Evolutionary conservation across 306 rosid genomes (phyloP).

Genomic region (Lagenaria siceraria): DNA sequence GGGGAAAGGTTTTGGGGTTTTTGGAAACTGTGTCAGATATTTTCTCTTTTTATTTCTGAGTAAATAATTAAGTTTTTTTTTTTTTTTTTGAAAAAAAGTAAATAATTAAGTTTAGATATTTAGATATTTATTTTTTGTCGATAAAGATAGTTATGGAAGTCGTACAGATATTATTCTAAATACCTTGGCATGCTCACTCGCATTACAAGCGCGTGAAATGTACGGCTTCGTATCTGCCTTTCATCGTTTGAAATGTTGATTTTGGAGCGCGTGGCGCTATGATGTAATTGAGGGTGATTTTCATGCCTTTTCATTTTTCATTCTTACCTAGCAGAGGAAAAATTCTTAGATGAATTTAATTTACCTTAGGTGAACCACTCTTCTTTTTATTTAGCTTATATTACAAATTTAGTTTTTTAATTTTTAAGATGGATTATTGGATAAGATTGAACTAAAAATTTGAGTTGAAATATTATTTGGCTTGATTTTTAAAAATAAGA

Average conservation of each 20-base stretch:
- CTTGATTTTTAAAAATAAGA: too few relatives aligned
- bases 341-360: not conserved
- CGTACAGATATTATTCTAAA: not conserved
- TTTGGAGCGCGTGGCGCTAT: not conserved
- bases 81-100: too few relatives aligned
- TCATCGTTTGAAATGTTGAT: not conserved
- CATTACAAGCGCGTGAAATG: not conserved
- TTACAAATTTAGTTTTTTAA: too few relatives aligned
- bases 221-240: not conserved
- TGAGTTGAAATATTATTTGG: too few relatives aligned
- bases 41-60: not conserved
- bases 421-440: too few relatives aligned
- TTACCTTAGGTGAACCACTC: not conserved
- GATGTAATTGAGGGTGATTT: not conserved
- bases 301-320: not conserved
- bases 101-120: conserved; percentile 1
- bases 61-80: not conserved
- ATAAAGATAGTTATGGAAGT: not conserved
- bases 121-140: not conserved
- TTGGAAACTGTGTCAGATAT: not conserved
- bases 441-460: too few relatives aligned
- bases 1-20: not conserved
- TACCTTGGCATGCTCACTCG: not conserved
- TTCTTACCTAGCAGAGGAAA: not conserved
- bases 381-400: not conserved